Evolutionary conservation across 306 rosid genomes (phyloP), one percentile per base, ranked within the genome.

Genomic region (Echinosophora koreensis): DNA sequence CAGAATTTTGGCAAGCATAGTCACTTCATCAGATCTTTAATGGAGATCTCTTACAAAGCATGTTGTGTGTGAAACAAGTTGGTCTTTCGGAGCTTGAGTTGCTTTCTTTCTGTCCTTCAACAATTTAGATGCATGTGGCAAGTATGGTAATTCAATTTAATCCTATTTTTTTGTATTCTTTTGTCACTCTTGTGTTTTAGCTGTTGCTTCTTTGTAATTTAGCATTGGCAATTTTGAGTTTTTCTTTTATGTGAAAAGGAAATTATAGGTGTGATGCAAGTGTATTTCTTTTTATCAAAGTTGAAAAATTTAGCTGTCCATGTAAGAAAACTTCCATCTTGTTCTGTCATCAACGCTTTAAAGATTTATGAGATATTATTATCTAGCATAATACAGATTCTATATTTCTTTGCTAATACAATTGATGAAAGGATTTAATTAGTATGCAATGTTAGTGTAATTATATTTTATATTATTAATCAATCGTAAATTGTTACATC

Each of bases 151-250:
- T 77, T 81, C 70, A 56, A 68, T 73, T 77, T 46, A 37, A 47
- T 81, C 74, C 86, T 60, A 62, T 77, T 81, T 81, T 59, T 81
- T 85, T 74, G 77, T 73, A 81, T 81, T 85, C 86, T 81, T 85
- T 85, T 50, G 14, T 68, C 75, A 44, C 59, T 28, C 16, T 67
- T 56, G 57, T 77, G 64, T 73, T 77, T 55, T 73, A 61, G 83
- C 18, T 73, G 67, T 69, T 77, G 74, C 66, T 77, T 59, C 77
- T 71, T 39, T 77, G 83, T 67, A 77, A 81, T 81, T 42, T 57
- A 66, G 76, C 49, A 22, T 65, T 52, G 55, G 52, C 63, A 52
- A 74, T 44, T 67, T 71, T 67, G 77, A 30, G 56, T 28, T 16
- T 8, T 47, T 39, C 28, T 17, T 22, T 67, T 28, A 71, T 69